Percentiles rank a stretch among this genome's conserved stretches.
Conservation (phyloP, 257 asterid genomes). For the Haberlea rhodopensis region DNA sequence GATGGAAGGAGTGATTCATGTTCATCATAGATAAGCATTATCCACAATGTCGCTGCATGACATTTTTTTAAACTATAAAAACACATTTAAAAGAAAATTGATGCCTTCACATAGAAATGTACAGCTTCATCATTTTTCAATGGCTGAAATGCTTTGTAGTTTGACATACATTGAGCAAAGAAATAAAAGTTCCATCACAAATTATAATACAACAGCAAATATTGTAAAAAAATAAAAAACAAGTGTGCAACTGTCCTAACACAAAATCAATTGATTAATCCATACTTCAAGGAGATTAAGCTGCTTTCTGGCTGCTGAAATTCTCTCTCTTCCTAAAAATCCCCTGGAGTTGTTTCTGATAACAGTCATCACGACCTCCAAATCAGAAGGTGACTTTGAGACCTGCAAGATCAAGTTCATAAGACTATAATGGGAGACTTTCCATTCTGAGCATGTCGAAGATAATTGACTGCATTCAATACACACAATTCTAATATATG, state of each 20-base stretch:
- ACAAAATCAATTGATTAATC: background rate
- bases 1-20: conserved; percentile 1
- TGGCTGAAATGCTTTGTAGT: conserved; percentile 20
- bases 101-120: conserved; percentile 6
- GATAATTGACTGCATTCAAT: conserved; percentile 18
- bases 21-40: conserved; percentile 17
- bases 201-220: conserved; percentile 14
- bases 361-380: conserved; percentile 79
- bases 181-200: conserved; percentile 20
- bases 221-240: conserved; percentile 16
- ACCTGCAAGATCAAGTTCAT: conserved; percentile 47
- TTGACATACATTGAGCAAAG: conserved; percentile 13
- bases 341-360: conserved; percentile 78
- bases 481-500: conserved; percentile 1
- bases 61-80: conserved; percentile 1
- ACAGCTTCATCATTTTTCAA: conserved; percentile 13
- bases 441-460: conserved; percentile 20
- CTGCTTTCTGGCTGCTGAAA: conserved; percentile 67
- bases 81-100: conserved; percentile 4
- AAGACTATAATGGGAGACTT: conserved; percentile 2
- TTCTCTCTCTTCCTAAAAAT: conserved; percentile 60
- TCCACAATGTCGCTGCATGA: background rate
- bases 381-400: conserved; percentile 88
- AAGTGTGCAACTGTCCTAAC: conserved; percentile 8
- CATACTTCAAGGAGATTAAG: conserved; percentile 89